Evolutionary conservation across 139 green algal genomes (phyloP).

Genomic region (Coccomyxa sp.): DNA sequence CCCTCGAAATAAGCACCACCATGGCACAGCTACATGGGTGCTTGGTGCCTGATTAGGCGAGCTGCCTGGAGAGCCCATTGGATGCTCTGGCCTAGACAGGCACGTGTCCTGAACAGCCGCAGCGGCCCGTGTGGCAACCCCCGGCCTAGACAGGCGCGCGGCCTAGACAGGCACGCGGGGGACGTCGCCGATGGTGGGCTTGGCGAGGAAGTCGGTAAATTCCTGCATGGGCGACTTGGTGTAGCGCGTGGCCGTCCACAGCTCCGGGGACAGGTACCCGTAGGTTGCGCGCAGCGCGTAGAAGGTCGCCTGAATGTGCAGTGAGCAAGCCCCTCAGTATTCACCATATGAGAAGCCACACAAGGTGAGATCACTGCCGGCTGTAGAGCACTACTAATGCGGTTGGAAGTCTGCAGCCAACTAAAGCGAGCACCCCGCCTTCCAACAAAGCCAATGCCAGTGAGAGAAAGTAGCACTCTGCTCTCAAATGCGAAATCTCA

Average conservation of each 20-base stretch:
- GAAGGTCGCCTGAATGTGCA: conserved; percentile 44
- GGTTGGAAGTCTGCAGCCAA: neutral
- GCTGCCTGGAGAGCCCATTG: neutral
- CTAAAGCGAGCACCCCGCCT: neutral
- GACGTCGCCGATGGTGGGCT: conserved; percentile 52
- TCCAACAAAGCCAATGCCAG: neutral
- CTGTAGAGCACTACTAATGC: neutral
- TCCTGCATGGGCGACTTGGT: conserved; percentile 90
- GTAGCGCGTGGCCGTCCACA: conserved; percentile 95
- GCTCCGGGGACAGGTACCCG: conserved; percentile 94
- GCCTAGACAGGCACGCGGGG: no score
- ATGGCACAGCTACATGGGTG: neutral
- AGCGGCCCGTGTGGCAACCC: no score
- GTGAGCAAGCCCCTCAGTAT: neutral
- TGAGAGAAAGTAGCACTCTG: neutral
- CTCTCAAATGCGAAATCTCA: neutral
- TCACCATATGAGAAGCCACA: neutral
- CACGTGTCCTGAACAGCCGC: neutral
- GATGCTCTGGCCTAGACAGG: neutral
- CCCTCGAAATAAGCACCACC: no score
- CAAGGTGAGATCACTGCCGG: no score
- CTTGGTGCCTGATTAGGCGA: no score
- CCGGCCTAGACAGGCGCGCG: neutral
- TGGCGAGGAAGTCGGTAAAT: conserved; percentile 85
- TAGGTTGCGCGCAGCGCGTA: conserved; percentile 75